Base-by-base conservation (phyloP, 257 asterid species). In the Solanum pinnatisectum region DNA sequence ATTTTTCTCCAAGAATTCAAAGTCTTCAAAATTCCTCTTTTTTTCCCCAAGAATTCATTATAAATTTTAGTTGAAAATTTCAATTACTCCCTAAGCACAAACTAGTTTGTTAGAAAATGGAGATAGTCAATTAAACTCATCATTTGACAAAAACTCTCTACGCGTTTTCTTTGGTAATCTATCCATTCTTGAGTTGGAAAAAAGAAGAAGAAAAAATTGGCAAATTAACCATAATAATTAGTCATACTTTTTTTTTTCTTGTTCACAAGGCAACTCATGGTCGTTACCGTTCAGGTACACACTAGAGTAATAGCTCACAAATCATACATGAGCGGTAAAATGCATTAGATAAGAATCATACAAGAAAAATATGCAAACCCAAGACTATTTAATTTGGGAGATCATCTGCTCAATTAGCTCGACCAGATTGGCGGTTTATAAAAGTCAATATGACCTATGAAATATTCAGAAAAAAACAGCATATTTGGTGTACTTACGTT, bases 101-200 rank as follows among this genome's bases (percentile, higher is more conserved):
- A 78, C 81, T 59, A 85, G 77, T 74, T 68, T 77, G 42, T 35
- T 59, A 20, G 13, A 44, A 36, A 71, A 79, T 85, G 85, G 78
- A 83, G 72, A 60, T 5, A 82, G 86, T 82, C 91, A 91, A 86
- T 36, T 86, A 79, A 33, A 72, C 77, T 87, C 90, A 73, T 82
- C 70, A 82, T 36, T 37, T 46, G 39, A 46, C 87, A 86, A 35
- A 49, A 76, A 87, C 65, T 84, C 33, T 49, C 84, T 32, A 87
- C 93, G 93, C 89, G 90, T 87, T 79, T 89, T 22, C 27, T 81
- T 60, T 81, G 84, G n/a, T 49, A 40, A 39, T 78, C 83, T 60
- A 89, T 73, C 83, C 86, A 40, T 77, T 84, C 39, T 76, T 36
- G 36, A 42, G 78, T 86, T 15, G 88, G 49, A 81, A 67, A 52